Conservation (phyloP, 73 alveolate species). For the Uronychia binucleata region DNA sequence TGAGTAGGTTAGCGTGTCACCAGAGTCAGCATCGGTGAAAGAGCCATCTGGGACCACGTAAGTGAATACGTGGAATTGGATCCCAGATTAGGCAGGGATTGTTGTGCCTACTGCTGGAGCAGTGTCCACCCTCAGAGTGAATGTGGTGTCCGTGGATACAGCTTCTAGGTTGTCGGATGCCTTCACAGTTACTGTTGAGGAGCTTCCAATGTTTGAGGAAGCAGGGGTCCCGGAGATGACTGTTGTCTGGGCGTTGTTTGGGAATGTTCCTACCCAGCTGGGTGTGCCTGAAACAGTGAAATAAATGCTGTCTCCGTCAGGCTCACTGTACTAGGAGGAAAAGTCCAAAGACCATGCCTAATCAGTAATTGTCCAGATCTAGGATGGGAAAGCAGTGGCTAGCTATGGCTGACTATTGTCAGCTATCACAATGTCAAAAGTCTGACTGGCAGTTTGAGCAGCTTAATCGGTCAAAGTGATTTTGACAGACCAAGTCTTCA, state of each 20-base stretch:
- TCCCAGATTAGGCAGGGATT: too few relatives aligned
- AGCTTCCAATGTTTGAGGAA: background rate
- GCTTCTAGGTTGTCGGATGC: too few relatives aligned
- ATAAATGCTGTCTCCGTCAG: background rate
- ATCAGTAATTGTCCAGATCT: background rate
- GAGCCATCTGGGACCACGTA: background rate
- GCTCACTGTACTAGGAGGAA: background rate
- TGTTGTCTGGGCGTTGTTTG: background rate
- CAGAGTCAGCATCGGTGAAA: background rate
- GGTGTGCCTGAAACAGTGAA: background rate
- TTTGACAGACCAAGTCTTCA: background rate
- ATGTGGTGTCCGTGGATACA: background rate
- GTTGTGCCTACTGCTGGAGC: background rate
- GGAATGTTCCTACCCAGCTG: background rate
- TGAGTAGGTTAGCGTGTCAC: background rate
- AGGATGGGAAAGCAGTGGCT: background rate
- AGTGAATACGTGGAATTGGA: too few relatives aligned
- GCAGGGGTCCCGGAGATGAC: slow-evolving; percentile 1
- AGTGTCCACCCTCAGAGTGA: background rate
- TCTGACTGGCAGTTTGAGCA: background rate
- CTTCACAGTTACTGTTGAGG: background rate
- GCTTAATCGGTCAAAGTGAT: background rate
- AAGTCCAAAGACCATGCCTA: background rate
- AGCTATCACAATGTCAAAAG: background rate
- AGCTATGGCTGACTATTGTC: background rate